Base-by-base conservation (phyloP, 345 rosid species). In the Camelina neglecta region DNA sequence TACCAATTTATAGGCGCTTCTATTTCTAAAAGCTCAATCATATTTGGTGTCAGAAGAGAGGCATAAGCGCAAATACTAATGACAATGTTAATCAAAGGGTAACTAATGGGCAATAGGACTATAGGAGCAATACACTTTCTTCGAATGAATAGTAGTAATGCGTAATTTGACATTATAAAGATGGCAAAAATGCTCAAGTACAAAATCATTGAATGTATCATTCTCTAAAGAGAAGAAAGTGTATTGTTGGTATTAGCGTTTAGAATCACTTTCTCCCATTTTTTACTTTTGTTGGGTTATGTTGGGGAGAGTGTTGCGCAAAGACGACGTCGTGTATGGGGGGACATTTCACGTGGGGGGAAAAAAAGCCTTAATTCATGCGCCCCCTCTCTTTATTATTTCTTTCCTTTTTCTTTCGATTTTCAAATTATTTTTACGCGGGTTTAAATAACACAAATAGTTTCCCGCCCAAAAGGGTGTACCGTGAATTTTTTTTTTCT, bases 121-220 rank as follows among this genome's bases (percentile, higher is more conserved):
- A 24, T 24, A 24, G 26, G 36, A 33, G 36, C 36, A 33, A 33
- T 33, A 33, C 36, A 24, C 26, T 24, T 24, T 24, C 26, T 24
- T 24, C 3, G 26, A 24, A 24, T 24, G 26, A 24, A 24, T 24
- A 24, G 26, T 24, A 24, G 26, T 24, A 24, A 24, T 24, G 26
- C 26, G 26, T 24, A 1, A 24, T 24, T 24, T 24, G 26, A 24
- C 26, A 24, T 24, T 24, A 24, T 24, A 24, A 24, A 24, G 26
- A 24, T 24, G 26, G 26, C 26, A 24, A 24, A 5, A 73, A 73
- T 48, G 29, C 11, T 24, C 3, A 35, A 65, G 65, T 35, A 65
- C 78, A 74, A 57, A 74, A 65, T 65, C 72, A 74, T 65, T 74
- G 72, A 74, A 74, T 36, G 60, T 5, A 65, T 74, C 58, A 56